phyloP scores from a whole-genome alignment of 495 filamentous ascomycete genomes.

The Penicillium robsamsonii region DNA sequence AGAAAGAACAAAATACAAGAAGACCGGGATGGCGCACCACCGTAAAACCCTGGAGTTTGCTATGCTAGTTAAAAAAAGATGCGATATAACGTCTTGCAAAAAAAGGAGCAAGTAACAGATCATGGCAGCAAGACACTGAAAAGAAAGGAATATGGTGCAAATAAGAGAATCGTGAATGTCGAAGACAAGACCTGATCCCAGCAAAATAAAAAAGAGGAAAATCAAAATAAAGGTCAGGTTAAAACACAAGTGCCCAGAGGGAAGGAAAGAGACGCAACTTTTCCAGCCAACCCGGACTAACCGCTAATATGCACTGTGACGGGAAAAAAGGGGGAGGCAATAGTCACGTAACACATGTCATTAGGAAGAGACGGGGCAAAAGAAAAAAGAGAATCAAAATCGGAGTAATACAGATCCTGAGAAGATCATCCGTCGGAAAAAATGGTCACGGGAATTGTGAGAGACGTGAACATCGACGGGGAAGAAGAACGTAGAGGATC shows the following conservation, averaged over 20 bases:
- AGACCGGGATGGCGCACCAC: slow-evolving; percentile 21
- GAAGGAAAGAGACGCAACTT: slow-evolving; percentile 41
- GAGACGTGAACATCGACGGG: background rate
- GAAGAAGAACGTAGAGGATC: slow-evolving; percentile 13
- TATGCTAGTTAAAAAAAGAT: slow-evolving; percentile 26
- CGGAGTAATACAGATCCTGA: slow-evolving; percentile 47
- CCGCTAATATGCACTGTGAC: slow-evolving; percentile 52
- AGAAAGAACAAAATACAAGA: slow-evolving; percentile 12
- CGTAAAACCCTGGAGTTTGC: slow-evolving; percentile 29
- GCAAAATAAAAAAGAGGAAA: slow-evolving; percentile 11
- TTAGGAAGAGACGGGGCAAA: slow-evolving; percentile 29
- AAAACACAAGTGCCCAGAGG: slow-evolving; percentile 32
- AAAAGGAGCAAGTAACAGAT: slow-evolving; percentile 9
- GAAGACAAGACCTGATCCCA: slow-evolving; percentile 6
- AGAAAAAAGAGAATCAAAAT: slow-evolving; percentile 31
- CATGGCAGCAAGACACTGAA: slow-evolving; percentile 8
- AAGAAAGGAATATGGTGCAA: slow-evolving; percentile 19
- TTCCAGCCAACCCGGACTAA: slow-evolving; percentile 42
- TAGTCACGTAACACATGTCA: slow-evolving; percentile 51
- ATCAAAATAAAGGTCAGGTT: slow-evolving; percentile 19
- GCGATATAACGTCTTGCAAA: slow-evolving; percentile 20
- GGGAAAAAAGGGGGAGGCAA: slow-evolving; percentile 22
- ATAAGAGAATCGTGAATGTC: slow-evolving; percentile 13
- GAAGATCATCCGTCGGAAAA: slow-evolving; percentile 13
- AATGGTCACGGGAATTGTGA: slow-evolving; percentile 6